Evolutionary conservation across 345 rosid species (phyloP), one percentile per base, ranked within the genome.

Genomic region (Mangifera indica): DNA sequence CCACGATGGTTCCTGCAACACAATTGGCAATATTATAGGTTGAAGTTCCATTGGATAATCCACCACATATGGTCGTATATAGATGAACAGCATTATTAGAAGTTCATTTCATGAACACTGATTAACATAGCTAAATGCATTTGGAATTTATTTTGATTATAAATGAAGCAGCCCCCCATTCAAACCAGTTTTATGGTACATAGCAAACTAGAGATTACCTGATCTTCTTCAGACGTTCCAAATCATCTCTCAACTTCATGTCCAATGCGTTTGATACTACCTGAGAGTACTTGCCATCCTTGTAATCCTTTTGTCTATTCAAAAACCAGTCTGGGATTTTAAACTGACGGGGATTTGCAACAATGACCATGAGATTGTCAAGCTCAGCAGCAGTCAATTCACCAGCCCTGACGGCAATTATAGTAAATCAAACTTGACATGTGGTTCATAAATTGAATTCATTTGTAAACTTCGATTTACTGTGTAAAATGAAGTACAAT

Each of bases 201-300:
- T 3, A 40, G 13, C 2, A 14, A 40, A 15, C 14, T 25, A 29
- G 22, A 13, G 32, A 48, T 65, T 66, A 93, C 97, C 96, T 83
- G 78, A 93, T 93, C 80, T 93, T 93, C 85, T 93, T 93, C 70
- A 93, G 83, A 45, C 98, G 85, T 83, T 93, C 98, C 61, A 93
- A 84, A 85, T 93, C 98, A 83, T 93, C 98, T 72, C 98, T 93
- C 79, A 93, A 80, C 83, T 93, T 93, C 97, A 93, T 93, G 87
- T 91, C 96, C 52, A 93, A 79, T 0, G 93, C 98, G 56, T 93
- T 93, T 34, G 97, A 93, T 68, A 93, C 92, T 70, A 93, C 97
- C 74, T 93, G 97, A 54, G 92, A 88, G 45, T 81, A 89, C 81
- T 89, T 93, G 0, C 97, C 97, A 18, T 93, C 98, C 63, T 89